These are phyloP conservation scores for Saccharomycodes ludwigii DNA, from an alignment of 805 yeast genomes.

Conservation along the genomic window DNA sequence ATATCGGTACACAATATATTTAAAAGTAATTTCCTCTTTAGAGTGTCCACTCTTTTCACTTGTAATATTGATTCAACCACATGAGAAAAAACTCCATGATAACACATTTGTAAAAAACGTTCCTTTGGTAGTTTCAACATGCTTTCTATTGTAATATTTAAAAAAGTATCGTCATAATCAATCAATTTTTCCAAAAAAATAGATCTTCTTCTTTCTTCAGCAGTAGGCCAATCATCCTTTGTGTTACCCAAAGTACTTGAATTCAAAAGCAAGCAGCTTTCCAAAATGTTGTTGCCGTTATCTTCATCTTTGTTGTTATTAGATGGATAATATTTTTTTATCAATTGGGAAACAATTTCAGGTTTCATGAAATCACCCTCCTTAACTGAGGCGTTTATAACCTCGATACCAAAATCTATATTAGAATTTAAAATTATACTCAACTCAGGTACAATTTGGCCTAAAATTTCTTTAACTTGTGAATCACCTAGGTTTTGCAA, in stretches of 20 bases:
- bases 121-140: conserved; percentile 49
- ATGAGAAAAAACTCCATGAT: conserved; percentile 85
- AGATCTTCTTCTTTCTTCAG: conserved; percentile 74
- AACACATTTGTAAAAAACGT: conserved; percentile 59
- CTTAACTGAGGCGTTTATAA: conserved; percentile 52
- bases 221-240: conserved; percentile 84
- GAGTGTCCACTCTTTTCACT: conserved; percentile 33
- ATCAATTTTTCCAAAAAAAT: conserved; percentile 63
- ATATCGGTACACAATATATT: conserved; percentile 49
- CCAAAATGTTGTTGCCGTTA: conserved; percentile 39
- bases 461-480: conserved; percentile 52
- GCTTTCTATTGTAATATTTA: conserved; percentile 46
- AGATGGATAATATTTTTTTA: conserved; percentile 33
- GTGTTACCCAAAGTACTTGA: conserved; percentile 72
- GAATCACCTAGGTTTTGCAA: conserved; percentile 47
- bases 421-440: conserved; percentile 50
- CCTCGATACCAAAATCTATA: conserved; percentile 53
- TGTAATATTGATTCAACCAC: conserved; percentile 61
- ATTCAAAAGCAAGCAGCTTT: conserved; percentile 51
- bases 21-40: conserved; percentile 55
- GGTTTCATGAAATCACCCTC: conserved; percentile 48
- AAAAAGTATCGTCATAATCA: conserved; percentile 50
- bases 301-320: conserved; percentile 24
- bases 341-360: conserved; percentile 39
- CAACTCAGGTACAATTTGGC: conserved; percentile 54